Conservation (phyloP, 306 rosid genomes). For the Quillaja saponaria region DNA sequence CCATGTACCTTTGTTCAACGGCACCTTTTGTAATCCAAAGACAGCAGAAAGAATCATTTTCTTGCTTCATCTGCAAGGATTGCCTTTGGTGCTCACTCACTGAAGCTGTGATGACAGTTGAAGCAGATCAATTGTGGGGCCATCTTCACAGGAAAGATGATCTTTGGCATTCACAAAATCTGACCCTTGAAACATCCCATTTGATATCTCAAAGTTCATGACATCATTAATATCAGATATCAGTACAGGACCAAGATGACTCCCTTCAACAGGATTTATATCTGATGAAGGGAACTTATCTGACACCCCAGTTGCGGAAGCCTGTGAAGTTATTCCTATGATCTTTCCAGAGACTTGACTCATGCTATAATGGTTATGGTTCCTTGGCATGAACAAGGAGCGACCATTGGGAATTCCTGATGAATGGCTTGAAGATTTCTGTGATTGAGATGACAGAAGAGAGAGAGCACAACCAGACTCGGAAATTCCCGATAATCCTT, state of each 20-base stretch:
- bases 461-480: slow-evolving; percentile 92
- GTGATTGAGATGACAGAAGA: slow-evolving; percentile 97
- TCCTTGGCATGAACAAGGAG: slow-evolving; percentile 51
- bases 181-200: slow-evolving; percentile 59
- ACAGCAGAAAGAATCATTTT: slow-evolving; percentile 59
- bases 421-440: slow-evolving; percentile 60
- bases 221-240: slow-evolving; percentile 48
- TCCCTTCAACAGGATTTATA: slow-evolving; percentile 48
- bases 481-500: slow-evolving; percentile 54
- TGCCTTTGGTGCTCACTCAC: slow-evolving; percentile 77
- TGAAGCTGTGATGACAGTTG: slow-evolving; percentile 88
- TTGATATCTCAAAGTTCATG: slow-evolving; percentile 52
- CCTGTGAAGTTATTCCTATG: slow-evolving; percentile 55
- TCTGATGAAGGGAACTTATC: slow-evolving; percentile 48
- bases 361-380: slow-evolving; percentile 51
- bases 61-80: slow-evolving; percentile 56
- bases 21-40: slow-evolving; percentile 50
- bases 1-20: slow-evolving; percentile 37
- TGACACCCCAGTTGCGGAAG: slow-evolving; percentile 48
- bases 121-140: slow-evolving; percentile 73
- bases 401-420: slow-evolving; percentile 59
- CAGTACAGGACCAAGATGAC: slow-evolving; percentile 46
- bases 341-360: slow-evolving; percentile 53
- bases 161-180: slow-evolving; percentile 45
- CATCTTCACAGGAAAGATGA: slow-evolving; percentile 48